phyloP scores from a whole-genome alignment of 495 filamentous ascomycete genomes.

The Cenococcum geophilum region DNA sequence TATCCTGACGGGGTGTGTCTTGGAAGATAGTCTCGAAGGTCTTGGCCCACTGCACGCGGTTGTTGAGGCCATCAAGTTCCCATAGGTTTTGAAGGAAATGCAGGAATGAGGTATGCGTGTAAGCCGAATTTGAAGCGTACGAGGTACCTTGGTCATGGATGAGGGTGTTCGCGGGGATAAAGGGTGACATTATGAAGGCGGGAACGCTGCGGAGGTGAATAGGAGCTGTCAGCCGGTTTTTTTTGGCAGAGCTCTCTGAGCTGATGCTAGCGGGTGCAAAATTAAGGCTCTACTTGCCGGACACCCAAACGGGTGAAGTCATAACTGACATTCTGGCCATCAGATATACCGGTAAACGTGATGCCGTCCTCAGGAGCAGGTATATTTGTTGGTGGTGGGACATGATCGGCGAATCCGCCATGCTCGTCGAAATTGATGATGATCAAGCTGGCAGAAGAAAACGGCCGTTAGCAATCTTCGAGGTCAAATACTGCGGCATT shows the following conservation, averaged over 20 bases:
- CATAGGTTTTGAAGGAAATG: slow-evolving; percentile 26
- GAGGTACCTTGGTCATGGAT: slow-evolving; percentile 8
- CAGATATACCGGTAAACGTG: slow-evolving; percentile 17
- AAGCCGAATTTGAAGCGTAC: slow-evolving; percentile 17
- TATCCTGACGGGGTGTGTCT: slow-evolving; percentile 12
- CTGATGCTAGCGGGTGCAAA: no score
- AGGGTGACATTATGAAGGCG: no score
- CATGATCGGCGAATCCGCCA: slow-evolving; percentile 46
- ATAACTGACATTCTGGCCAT: slow-evolving; percentile 22
- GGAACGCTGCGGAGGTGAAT: no score
- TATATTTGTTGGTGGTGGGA: slow-evolving; percentile 38
- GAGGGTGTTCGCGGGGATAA: no score
- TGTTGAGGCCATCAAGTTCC: slow-evolving; percentile 23
- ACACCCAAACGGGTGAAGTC: slow-evolving; percentile 5
- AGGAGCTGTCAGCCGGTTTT: no score
- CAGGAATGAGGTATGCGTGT: slow-evolving; percentile 21
- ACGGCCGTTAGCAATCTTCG: no score
- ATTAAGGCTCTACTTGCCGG: no score
- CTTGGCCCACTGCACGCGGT: slow-evolving; percentile 24
- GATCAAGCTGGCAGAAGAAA: slow-evolving; percentile 25
- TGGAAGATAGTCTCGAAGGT: slow-evolving; percentile 22
- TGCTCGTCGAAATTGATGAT: slow-evolving; percentile 49
- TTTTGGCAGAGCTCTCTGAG: no score
- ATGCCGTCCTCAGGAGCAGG: slow-evolving; percentile 22
- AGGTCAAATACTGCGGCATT: background rate